Percentiles rank a stretch among this genome's conserved stretches.
Evolutionary conservation across 2,329 filamentous ascomycete genomes (phyloP).

Genomic region (Fusarium verticillioides): DNA sequence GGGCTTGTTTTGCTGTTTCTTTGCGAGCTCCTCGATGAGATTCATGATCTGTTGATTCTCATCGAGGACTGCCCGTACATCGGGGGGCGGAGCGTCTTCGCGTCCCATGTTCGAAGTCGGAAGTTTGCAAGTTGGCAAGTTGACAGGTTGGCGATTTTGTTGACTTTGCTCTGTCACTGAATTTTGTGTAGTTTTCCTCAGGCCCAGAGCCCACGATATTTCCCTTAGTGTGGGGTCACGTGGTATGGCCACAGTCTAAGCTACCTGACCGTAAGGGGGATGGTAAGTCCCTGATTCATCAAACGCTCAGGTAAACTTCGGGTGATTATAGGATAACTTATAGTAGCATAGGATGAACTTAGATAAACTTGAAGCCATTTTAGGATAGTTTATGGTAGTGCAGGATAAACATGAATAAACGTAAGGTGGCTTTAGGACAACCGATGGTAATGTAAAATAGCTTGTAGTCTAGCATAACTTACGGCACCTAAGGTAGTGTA

Average conservation of each 20-base stretch:
- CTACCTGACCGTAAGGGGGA: no score
- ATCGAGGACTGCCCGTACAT: not conserved
- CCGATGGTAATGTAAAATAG: no score
- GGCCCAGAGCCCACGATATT: no score
- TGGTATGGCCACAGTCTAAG: not conserved
- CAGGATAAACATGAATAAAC: not conserved
- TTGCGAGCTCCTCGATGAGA: not conserved
- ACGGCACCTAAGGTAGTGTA: not conserved
- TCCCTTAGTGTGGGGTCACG: not conserved
- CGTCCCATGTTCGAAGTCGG: not conserved
- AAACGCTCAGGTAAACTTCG: no score
- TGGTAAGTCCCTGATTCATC: no score
- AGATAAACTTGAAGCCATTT: not conserved
- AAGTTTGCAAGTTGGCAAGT: no score
- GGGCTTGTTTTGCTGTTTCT: not conserved
- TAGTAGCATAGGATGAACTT: not conserved
- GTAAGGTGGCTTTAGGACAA: not conserved
- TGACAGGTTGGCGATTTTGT: not conserved
- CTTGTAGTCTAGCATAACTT: not conserved
- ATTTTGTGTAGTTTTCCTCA: not conserved
- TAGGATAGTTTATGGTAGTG: not conserved
- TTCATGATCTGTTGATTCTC: not conserved
- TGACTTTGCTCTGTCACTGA: not conserved
- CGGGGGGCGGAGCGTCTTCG: not conserved
- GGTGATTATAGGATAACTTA: not conserved